Conservation (phyloP, 495 filamentous ascomycete genomes). For the Delitschia confertaspora region DNA sequence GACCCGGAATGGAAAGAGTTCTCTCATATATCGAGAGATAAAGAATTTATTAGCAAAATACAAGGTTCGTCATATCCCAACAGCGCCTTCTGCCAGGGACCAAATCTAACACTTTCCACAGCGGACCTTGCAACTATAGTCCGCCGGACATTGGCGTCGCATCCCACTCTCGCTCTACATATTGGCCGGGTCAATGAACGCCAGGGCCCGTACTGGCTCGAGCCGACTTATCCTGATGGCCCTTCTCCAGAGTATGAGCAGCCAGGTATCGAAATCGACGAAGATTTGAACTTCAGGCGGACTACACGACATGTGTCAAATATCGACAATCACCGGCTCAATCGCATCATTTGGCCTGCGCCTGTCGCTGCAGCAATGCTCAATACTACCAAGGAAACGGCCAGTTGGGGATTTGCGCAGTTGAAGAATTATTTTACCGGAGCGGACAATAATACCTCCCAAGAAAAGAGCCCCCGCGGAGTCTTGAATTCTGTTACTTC, state of each 20-base stretch:
- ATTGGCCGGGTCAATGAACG: constrained; percentile 41
- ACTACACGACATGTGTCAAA: constrained; percentile 40
- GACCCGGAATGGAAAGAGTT: constrained; percentile 69
- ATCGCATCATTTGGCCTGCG: constrained; percentile 37
- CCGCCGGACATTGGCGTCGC: constrained; percentile 6
- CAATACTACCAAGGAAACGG: constrained; percentile 29
- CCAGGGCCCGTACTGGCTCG: constrained; percentile 50
- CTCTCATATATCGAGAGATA: constrained; percentile 47
- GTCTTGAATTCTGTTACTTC: too few species aligned
- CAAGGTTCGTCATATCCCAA: constrained; percentile 38
- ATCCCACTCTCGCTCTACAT: constrained; percentile 21
- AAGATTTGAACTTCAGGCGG: constrained; percentile 42
- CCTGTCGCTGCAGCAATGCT: constrained; percentile 36
- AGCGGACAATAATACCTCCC: too few species aligned
- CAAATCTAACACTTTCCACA: constrained; percentile 17
- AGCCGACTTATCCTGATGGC: constrained; percentile 49
- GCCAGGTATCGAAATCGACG: constrained; percentile 50
- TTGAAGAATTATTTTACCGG: constrained; percentile 10
- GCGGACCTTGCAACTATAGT: constrained; percentile 47
- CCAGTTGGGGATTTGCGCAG: neutral
- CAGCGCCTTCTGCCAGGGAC: neutral
- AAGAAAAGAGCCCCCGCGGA: too few species aligned
- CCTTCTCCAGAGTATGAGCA: constrained; percentile 53
- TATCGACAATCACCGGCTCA: constrained; percentile 35
- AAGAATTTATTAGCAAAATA: constrained; percentile 39